Evolutionary conservation across 345 rosid genomes (phyloP), one percentile per base, ranked within the genome.

Genomic region (Excoecaria agallocha): DNA sequence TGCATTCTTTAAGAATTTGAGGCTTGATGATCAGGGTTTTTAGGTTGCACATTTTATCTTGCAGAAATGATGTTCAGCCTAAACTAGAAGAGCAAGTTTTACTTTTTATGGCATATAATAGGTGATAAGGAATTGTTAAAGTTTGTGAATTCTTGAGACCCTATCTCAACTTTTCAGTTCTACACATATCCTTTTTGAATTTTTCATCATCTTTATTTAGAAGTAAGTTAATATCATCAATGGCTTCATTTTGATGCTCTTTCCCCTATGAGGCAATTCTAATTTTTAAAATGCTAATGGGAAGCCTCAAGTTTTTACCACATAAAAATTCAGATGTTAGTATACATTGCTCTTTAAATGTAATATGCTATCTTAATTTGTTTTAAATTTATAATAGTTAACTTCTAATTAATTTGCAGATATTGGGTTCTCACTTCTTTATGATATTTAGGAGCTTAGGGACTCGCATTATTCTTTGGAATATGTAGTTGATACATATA

Each of bases 121-220:
- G 81, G 73, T 75, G 56, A 55, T 70, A 78, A 24, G 91, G 92
- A 60, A 88, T 89, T 87, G 85, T 57, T 63, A 78, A 86, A 81
- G 88, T 88, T 68, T 94, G 94, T 75, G 85, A 87, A 70, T 94
- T 94, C 84, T 77, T 94, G 81, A 87, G 90, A 80, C 92, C 93
- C 25, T 87, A 92, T 51, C 4, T 92, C 79, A 83, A 69, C 72
- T 92, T 84, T 78, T 77, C 89, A 1, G 72, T 92, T 70, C 78
- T 92, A 54, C 77, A 88, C 39, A 46, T 85, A 60, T 87, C 91
- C 5, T 76, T 83, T 81, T 77, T 80, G 43, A 84, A 85, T 77
- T 74, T 86, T 39, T 66, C 83, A 0, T 72, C 86, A 0, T 74
- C 82, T 41, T 83, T 81, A 73, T 92, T 92, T 80, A 77, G 79